phyloP scores from a whole-genome alignment of 2,329 filamentous ascomycete genomes.

The Sporothrix dimorphospora region DNA sequence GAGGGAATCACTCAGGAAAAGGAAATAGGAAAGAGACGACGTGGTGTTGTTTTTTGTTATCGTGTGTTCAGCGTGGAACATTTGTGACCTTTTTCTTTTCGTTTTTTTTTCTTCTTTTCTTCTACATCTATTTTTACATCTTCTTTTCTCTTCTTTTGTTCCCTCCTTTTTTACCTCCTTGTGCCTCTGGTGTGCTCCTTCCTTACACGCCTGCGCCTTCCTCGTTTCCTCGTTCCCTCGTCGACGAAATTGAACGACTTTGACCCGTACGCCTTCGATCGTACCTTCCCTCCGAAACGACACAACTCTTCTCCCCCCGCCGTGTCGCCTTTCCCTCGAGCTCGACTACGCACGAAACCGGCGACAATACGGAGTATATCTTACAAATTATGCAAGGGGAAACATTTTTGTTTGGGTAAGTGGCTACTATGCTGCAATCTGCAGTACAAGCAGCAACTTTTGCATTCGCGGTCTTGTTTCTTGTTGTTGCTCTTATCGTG shows the following conservation, averaged over 20 bases:
- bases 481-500: conserved; percentile 16
- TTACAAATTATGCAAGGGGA: not conserved
- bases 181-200: not conserved
- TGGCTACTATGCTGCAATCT: not conserved
- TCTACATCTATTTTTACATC: too few relatives aligned
- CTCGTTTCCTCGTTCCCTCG: not conserved
- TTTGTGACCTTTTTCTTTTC: not conserved
- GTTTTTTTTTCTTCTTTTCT: conserved; percentile 3
- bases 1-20: not conserved
- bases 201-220: not conserved
- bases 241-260: conserved; percentile 8
- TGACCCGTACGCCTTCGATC: not conserved
- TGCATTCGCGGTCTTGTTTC: not conserved
- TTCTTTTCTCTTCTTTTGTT: not conserved
- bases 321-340: not conserved
- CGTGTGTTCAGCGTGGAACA: not conserved
- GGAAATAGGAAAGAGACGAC: not conserved
- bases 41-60: conserved; percentile 16
- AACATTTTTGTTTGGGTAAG: conserved; percentile 10
- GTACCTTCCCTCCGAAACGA: not conserved
- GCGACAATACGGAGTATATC: not conserved
- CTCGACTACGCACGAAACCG: not conserved
- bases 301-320: not conserved
- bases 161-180: not conserved
- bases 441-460: not conserved